Base-by-base conservation (phyloP, 2,329 filamentous ascomycete genomes). In the Trichophaea hybrida region DNA sequence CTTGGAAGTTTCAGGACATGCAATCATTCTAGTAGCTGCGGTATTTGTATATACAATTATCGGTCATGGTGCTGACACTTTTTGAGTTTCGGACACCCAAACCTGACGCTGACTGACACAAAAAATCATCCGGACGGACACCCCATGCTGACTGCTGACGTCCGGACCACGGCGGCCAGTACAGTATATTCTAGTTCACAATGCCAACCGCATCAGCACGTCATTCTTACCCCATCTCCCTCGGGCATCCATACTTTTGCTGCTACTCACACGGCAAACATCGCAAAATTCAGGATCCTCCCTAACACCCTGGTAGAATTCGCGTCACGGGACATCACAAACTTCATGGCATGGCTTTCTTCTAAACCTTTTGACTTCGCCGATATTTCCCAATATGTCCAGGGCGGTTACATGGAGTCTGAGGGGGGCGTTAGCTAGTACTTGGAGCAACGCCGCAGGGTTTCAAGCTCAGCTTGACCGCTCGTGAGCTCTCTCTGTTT, bases 401-500 rank as follows among this genome's bases (percentile, higher is more conserved):
- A 15, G 24, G 55, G 43, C 32, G 13, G 33, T 10, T 32, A 48
- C 49, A 48, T 50, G 1, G 55, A 57, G 49, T 57, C 43, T 8
- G 55, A 57, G 17, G 43, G 13, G 10, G 55, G 50, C 38, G 55
- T 52, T 33, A 1, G 44, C 40, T 24, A 33, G 40, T 57, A 49
- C 32, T 57, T 57, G 10, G 32, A 57, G 13, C 40, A 46, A 10
- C 38, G 46, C 43, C 35, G 15, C n/a, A n/a, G 34, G 15, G 31
- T 32, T 35, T 44, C 17, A 50, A 46, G 31, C 32, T 55, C 24
- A 10, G 34, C 53, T 31, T 46, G 34, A 46, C 55, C 31, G 15
- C 46, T 7, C 24, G 55, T n/a, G 55, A 57, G 55, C 55, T 57
- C 32, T 57, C 32, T 8, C 54, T 56, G 40, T 56, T 56, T 49